Conservation (phyloP, 768 basidiomycete genomes). For the Harrya chromipes region DNA sequence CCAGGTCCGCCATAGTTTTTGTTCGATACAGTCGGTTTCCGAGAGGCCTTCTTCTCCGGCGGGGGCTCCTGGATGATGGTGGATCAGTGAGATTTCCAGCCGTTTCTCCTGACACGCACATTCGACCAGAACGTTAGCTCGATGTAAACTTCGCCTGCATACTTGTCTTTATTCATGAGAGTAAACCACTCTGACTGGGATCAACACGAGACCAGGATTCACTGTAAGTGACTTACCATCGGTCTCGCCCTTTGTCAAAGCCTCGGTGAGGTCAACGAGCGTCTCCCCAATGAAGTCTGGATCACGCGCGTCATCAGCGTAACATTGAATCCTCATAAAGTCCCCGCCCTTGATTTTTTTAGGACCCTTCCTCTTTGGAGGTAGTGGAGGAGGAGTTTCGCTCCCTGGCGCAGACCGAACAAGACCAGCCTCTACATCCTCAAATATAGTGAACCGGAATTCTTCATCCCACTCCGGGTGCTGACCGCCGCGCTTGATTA, state of each 20-base stretch:
- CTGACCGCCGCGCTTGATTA: conserved; percentile 96
- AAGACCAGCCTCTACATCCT: conserved; percentile 62
- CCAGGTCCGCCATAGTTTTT: conserved; percentile 79
- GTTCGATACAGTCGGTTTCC: conserved; percentile 48
- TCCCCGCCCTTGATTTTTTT: conserved; percentile 67
- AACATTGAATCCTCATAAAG: conserved; percentile 80
- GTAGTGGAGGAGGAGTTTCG: conserved; percentile 60
- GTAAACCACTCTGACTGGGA: conserved; percentile 83
- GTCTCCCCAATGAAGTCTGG: conserved; percentile 95
- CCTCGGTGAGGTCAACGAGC: conserved; percentile 84
- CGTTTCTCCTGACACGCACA: conserved; percentile 41
- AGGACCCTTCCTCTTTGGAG: conserved; percentile 56
- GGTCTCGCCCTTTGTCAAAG: conserved; percentile 91
- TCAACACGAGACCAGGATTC: conserved; percentile 10
- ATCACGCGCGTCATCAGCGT: conserved; percentile 92
- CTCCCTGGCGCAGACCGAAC: conserved; percentile 40
- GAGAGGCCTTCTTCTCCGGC: conserved; percentile 62
- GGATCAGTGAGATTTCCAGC: conserved; percentile 4
- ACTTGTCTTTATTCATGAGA: conserved; percentile 85
- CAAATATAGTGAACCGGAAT: conserved; percentile 84
- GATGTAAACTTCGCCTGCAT: conserved; percentile 92
- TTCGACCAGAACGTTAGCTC: conserved; percentile 98
- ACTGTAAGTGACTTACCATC: conserved; percentile 65
- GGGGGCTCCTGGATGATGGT: conserved; percentile 58
- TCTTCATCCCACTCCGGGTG: conserved; percentile 99